Base-by-base conservation (phyloP, 2,329 filamentous ascomycete genomes). In the Sporothrix luriei region DNA sequence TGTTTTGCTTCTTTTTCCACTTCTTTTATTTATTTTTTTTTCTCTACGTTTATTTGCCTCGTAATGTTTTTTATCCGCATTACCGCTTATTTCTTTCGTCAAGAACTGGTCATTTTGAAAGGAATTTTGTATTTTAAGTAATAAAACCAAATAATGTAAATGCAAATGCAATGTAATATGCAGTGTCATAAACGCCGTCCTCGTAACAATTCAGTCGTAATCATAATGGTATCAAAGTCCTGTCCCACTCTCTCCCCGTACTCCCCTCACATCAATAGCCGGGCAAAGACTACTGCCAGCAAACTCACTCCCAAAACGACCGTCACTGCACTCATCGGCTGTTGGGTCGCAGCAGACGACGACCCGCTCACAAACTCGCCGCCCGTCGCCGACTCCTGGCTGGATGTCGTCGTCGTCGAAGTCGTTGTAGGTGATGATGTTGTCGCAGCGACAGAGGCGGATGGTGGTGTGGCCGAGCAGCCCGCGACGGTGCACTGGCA, bases 231-330 rank as follows among this genome's bases (percentile, higher is more conserved):
- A 62, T 62, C 57, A 26, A 59, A 19, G 3, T 61, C 10, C 6
- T 49, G 9, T 48, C 5, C n/a, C n/a, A n/a, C 7, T 9, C 3
- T 19, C 16, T 9, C 29, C 4, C 4, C n/a, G 24, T 26, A 11
- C 19, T 21, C 43, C 16, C 14, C 16, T 57, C 46, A 72, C 49
- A 71, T 68, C 52, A 72, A 24, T 40, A 72, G 38, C n/a, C 61
- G 24, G 10, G 71, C 71, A 71, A 72, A 71, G 0, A 54, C 70
- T 1, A 70, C 55, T 1, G 71, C 70, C n/a, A 71, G 24, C 14
- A 43, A 13, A 6, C 65, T 66, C 49, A 72, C 68, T 14, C 49
- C 65, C n/a, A 29, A 62, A 0, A 67, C 21, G 11, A 40, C 48
- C 11, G 52, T 24, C 5, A 64, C 49, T 1, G 13, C 4, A 13